A percentile compares a stretch with the other conserved stretches of the same genome.
phyloP scores from a whole-genome alignment of 2,329 filamentous ascomycete species.

The Byssoonygena ceratinophila region DNA sequence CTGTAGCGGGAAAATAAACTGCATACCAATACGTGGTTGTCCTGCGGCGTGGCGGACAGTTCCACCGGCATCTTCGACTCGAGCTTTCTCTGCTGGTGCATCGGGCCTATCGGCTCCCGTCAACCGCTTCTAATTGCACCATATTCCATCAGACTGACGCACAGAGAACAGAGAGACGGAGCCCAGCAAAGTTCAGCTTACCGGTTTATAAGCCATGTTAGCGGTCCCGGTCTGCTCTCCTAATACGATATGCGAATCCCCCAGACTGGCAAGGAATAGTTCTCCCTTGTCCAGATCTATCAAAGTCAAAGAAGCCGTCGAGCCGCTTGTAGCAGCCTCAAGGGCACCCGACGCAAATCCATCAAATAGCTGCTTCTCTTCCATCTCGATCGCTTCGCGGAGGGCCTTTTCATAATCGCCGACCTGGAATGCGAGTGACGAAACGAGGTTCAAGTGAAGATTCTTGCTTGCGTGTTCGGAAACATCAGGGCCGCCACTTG shows the following conservation, averaged over 20 bases:
- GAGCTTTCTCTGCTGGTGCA: slow-evolving; percentile 22
- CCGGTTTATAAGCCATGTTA: not conserved
- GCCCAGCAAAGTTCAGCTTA: not conserved
- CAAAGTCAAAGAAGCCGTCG: slow-evolving; percentile 28
- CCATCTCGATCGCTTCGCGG: slow-evolving; percentile 23
- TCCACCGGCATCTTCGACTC: slow-evolving; percentile 28
- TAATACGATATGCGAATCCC: slow-evolving; percentile 29
- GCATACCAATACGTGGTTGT: slow-evolving; percentile 24
- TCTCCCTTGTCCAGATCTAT: slow-evolving; percentile 27
- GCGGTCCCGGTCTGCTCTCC: slow-evolving; percentile 25
- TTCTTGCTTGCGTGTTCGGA: slow-evolving; percentile 26
- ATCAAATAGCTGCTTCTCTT: slow-evolving; percentile 24
- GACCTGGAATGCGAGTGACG: slow-evolving; percentile 24
- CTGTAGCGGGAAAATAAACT: too few species aligned
- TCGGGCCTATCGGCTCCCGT: slow-evolving; percentile 27
- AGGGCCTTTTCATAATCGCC: slow-evolving; percentile 26
- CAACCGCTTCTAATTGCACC: slow-evolving; percentile 23
- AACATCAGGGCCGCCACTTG: slow-evolving; percentile 26
- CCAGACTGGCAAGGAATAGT: slow-evolving; percentile 27
- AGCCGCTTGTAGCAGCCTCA: slow-evolving; percentile 25
- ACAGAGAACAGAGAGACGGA: not conserved
- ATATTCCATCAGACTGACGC: not conserved
- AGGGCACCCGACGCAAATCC: slow-evolving; percentile 21
- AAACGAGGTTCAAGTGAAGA: slow-evolving; percentile 22
- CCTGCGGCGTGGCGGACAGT: slow-evolving; percentile 21